A percentile compares a stretch with the other conserved stretches of the same genome.
These are phyloP conservation scores for Fusarium liriodendri DNA, from an alignment of 2,329 filamentous ascomycete genomes.

Conservation along the genomic window DNA sequence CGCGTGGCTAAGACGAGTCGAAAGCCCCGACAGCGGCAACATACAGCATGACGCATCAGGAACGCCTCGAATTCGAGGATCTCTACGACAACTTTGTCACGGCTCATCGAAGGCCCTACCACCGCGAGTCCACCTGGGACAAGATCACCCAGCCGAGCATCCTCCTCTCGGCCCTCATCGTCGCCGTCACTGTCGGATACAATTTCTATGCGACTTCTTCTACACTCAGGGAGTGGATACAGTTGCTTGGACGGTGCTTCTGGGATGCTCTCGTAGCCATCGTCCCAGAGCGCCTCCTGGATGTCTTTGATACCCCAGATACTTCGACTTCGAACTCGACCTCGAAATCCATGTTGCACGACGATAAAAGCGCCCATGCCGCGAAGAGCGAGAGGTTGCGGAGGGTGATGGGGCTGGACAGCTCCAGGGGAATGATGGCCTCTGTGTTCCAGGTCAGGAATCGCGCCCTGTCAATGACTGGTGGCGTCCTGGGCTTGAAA, in stretches of 20 bases:
- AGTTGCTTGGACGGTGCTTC: constrained; percentile 55
- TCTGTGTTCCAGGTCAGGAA: constrained; percentile 69
- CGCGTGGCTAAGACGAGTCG: constrained; percentile 35
- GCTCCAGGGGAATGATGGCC: constrained; percentile 62
- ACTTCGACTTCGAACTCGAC: constrained; percentile 58
- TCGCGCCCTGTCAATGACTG: constrained; percentile 65
- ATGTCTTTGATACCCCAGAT: constrained; percentile 67
- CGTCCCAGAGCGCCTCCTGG: constrained; percentile 67
- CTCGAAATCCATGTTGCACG: constrained; percentile 52
- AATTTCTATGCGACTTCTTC: constrained; percentile 49
- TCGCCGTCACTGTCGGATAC: constrained; percentile 49
- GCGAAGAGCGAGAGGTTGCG: constrained; percentile 75
- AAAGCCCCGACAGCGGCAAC: constrained; percentile 28
- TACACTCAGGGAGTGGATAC: constrained; percentile 44
- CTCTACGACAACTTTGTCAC: constrained; percentile 52
- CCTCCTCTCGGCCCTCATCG: constrained; percentile 48
- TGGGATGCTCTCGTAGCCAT: constrained; percentile 71
- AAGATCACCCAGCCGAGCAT: constrained; percentile 50
- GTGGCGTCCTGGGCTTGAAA: constrained; percentile 54
- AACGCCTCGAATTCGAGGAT: constrained; percentile 44
- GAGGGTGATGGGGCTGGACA: constrained; percentile 70
- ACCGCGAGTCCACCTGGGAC: constrained; percentile 44
- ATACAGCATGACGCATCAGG: constrained; percentile 49
- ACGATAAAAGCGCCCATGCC: constrained; percentile 57
- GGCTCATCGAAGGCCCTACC: constrained; percentile 47